phyloP scores from a whole-genome alignment of 202 grass and related monocot genomes.

The Carex sylvatica region DNA sequence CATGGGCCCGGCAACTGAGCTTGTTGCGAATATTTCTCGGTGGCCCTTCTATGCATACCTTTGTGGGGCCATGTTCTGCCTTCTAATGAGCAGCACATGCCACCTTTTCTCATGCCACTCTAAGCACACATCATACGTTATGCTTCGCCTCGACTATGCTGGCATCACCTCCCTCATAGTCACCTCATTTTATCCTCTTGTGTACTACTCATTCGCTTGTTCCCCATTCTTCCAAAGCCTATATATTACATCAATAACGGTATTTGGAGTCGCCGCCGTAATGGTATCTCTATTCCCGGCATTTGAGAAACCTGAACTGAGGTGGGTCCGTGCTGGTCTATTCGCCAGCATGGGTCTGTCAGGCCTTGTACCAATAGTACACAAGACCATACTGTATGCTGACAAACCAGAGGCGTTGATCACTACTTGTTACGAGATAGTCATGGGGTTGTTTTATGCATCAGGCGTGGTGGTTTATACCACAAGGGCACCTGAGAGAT shows the following conservation, averaged over 20 bases:
- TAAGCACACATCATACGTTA: conserved; percentile 50
- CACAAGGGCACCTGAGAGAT: conserved; percentile 66
- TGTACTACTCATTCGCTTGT: conserved; percentile 90
- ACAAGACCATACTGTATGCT: conserved; percentile 63
- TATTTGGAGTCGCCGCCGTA: conserved; percentile 43
- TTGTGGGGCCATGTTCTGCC: conserved; percentile 76
- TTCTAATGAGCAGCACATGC: conserved; percentile 74
- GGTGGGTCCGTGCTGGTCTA: conserved; percentile 46
- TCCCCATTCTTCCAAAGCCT: conserved; percentile 40
- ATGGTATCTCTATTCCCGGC: conserved; percentile 53
- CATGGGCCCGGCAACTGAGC: background rate
- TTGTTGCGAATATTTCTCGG: conserved; percentile 15
- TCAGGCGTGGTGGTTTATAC: conserved; percentile 66
- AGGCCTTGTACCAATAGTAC: conserved; percentile 65
- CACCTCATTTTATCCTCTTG: conserved; percentile 87
- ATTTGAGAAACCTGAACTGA: conserved; percentile 48
- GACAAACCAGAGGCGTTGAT: conserved; percentile 48
- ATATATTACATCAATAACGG: conserved; percentile 71
- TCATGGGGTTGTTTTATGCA: conserved; percentile 53
- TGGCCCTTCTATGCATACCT: conserved; percentile 91
- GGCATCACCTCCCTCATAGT: conserved; percentile 80
- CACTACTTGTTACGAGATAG: conserved; percentile 65
- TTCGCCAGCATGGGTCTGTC: conserved; percentile 69
- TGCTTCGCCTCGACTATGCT: conserved; percentile 87
- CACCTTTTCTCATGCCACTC: conserved; percentile 86